Evolutionary conservation across 192 early-diverging fungal genomes (phyloP), one percentile per base, ranked within the genome.

Genomic region (Coemansia sp.): DNA sequence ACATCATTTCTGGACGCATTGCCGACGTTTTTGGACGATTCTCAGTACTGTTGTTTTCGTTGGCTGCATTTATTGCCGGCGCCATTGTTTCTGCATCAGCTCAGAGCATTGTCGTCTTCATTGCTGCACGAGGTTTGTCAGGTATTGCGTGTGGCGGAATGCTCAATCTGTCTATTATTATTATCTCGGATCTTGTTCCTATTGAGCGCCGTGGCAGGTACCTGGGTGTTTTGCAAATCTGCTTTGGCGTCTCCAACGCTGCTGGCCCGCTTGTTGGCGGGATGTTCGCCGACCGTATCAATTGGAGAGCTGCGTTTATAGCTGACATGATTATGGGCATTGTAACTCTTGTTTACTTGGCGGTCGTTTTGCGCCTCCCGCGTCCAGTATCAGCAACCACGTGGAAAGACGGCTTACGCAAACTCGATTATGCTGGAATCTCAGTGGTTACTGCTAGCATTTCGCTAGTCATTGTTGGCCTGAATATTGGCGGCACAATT

Each of bases 1-100:
- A 88, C 43, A 87, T 90, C n/a, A 61, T 90, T 1, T 94, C 93
- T 67, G 95, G 94, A 4, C 92, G 90, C 61, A 66, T 95, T 29
- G 84, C 91, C n/a, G 93, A 95, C 62, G 89, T 94, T 54, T 89
- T 90, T 77, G 84, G 83, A 9, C 75, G 81, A 1, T 55, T 63
- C 10, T 48, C 64, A 14, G 75, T 76, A 53, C 61, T 84, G 14
- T 32, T 83, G 38, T 72, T 76, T 17, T 75, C 83, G 24, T 66
- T 79, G 27, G 21, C 53, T 10, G 59, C 71, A 21, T 86, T 84
- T 66, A 32, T 84, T 29, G 55, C 64, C 23, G 84, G 76, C 21
- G 79, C 79, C 4, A 67, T 68, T 19, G 45, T 83, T 8, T 75
- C 72, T 15, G 80, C 70, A 9, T 57, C 67, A 4, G 65, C 84